Evolutionary conservation across 73 alveolate species (phyloP).

Genomic region (Durusdinium trenchii): DNA sequence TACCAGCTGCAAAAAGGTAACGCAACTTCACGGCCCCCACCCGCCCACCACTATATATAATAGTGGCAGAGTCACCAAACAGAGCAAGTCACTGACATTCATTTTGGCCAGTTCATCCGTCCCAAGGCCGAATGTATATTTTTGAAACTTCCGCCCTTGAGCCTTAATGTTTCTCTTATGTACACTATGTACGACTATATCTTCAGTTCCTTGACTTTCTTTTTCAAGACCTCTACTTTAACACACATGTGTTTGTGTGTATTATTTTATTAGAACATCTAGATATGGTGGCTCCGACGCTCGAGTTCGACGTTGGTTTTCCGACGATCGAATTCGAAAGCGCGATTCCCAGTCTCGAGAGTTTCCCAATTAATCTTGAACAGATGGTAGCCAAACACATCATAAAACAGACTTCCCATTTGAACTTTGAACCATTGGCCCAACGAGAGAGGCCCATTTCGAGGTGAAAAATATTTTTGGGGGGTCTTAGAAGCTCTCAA

Average conservation of each 20-base stretch:
- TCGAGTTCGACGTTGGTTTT: too few species aligned
- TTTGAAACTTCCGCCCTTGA: not conserved
- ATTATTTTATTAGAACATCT: too few species aligned
- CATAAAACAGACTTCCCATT: not conserved
- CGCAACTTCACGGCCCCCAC: conserved; percentile 11
- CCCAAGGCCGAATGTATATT: not conserved
- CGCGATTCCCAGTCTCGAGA: too few species aligned
- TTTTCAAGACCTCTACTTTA: too few species aligned
- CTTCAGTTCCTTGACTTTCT: not conserved
- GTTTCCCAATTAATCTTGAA: too few species aligned
- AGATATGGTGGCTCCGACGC: too few species aligned
- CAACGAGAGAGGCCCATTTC: not conserved
- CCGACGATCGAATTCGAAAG: too few species aligned
- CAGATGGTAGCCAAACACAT: not conserved
- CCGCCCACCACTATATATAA: not conserved
- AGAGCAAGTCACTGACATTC: not conserved
- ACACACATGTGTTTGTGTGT: too few species aligned
- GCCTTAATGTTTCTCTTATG: not conserved
- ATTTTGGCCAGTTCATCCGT: not conserved
- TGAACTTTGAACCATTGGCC: not conserved
- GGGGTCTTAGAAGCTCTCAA: not conserved
- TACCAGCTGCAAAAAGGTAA: not conserved
- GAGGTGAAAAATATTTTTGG: not conserved
- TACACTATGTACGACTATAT: too few species aligned
- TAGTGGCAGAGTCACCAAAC: not conserved